Percentiles rank a stretch among this genome's conserved stretches.
Conservation (phyloP, 2,329 filamentous ascomycete genomes). For the Alternaria solani region DNA sequence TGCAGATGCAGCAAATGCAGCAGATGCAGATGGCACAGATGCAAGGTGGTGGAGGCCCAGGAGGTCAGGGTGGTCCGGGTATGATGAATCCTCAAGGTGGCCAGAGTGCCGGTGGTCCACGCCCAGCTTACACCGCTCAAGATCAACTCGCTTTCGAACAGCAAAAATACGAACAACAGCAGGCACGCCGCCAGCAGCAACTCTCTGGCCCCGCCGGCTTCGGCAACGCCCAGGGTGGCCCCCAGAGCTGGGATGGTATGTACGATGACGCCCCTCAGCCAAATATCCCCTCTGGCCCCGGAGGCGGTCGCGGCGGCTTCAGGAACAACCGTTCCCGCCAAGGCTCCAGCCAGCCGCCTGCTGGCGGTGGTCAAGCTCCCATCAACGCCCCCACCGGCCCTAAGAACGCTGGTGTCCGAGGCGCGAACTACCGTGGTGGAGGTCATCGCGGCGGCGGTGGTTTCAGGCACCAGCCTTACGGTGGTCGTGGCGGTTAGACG, state of each 20-base stretch:
- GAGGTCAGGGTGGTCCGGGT: slow-evolving; percentile 32
- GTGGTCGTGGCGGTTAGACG: slow-evolving; percentile 29
- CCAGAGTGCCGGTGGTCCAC: slow-evolving; percentile 30
- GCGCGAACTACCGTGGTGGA: slow-evolving; percentile 92
- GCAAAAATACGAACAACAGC: slow-evolving; percentile 78
- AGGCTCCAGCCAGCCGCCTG: slow-evolving; percentile 52
- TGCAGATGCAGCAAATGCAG: slow-evolving; percentile 73
- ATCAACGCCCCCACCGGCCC: slow-evolving; percentile 92
- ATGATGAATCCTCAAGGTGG: slow-evolving; percentile 33
- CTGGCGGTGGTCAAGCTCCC: slow-evolving; percentile 59
- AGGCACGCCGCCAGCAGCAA: slow-evolving; percentile 63
- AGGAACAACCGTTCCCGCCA: slow-evolving; percentile 49
- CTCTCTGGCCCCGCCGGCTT: slow-evolving; percentile 49
- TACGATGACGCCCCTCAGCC: slow-evolving; percentile 95
- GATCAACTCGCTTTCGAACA: slow-evolving; percentile 80
- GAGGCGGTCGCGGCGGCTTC: slow-evolving; percentile 50
- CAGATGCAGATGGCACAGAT: slow-evolving; percentile 65
- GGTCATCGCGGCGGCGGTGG: slow-evolving; percentile 56
- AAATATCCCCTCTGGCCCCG: slow-evolving; percentile 65
- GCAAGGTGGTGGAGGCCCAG: slow-evolving; percentile 56
- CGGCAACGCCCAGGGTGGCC: slow-evolving; percentile 65
- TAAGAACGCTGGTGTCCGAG: slow-evolving; percentile 91
- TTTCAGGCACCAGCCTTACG: slow-evolving; percentile 47
- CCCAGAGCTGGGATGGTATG: slow-evolving; percentile 97
- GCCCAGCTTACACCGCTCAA: slow-evolving; percentile 70